Evolutionary conservation across 2,329 filamentous ascomycete species (phyloP).

Genomic region (Aureobasidium vineae): DNA sequence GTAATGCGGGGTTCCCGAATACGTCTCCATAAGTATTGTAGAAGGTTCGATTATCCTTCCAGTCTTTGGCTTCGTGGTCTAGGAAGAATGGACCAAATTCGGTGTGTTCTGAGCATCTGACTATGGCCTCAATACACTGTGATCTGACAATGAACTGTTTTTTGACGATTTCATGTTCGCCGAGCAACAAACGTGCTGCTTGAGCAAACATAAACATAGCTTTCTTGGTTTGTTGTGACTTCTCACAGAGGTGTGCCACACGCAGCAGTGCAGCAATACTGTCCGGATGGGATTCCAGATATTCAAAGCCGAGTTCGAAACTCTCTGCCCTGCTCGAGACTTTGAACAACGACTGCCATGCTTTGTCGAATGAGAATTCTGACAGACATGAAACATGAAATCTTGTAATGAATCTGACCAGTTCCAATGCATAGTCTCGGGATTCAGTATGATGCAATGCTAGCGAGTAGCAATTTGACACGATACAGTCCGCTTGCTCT

Average conservation of each 20-base stretch:
- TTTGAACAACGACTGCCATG: not conserved
- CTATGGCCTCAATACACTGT: not conserved
- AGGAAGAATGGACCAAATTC: slow-evolving; percentile 17
- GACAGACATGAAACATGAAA: not conserved
- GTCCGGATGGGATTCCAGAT: not conserved
- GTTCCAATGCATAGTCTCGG: not conserved
- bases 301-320: not conserved
- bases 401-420: not conserved
- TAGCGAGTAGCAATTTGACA: not conserved
- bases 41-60: not conserved
- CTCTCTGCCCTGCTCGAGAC: not conserved
- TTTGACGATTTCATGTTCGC: too few species aligned
- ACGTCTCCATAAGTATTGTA: not conserved
- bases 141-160: not conserved
- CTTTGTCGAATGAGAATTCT: not conserved
- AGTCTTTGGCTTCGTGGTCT: not conserved
- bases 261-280: slow-evolving; percentile 1
- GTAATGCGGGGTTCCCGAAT: not conserved
- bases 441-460: not conserved
- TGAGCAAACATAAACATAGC: slow-evolving; percentile 20
- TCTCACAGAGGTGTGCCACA: not conserved
- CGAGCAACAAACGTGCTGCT: not conserved
- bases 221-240: not conserved
- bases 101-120: slow-evolving; percentile 7
- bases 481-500: not conserved